Conservation (phyloP, 1,139 yeast species). For the Nakaseomyces uthaithaninus region DNA sequence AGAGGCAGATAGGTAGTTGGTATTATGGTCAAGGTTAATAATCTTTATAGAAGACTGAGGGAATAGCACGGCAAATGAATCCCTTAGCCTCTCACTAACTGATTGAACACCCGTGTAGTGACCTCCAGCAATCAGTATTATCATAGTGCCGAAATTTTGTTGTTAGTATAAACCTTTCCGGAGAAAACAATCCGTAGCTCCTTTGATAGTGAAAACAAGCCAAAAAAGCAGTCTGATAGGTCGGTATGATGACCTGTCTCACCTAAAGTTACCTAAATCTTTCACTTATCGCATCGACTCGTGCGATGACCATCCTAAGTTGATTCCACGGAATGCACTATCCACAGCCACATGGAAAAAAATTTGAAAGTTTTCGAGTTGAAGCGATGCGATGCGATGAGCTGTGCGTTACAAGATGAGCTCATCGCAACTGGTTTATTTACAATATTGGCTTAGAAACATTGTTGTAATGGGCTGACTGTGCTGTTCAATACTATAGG, state of each 20-base stretch:
- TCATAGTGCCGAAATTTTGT: no score
- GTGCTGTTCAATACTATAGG: no score
- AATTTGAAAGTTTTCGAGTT: constrained; percentile 1
- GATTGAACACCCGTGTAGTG: constrained; percentile 52
- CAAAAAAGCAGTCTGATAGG: no score
- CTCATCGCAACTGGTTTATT: no score
- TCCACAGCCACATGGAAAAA: neutral
- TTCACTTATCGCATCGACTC: neutral
- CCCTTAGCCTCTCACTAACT: constrained; percentile 20
- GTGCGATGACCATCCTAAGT: neutral
- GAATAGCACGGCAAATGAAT: constrained; percentile 21
- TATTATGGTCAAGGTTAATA: constrained; percentile 37
- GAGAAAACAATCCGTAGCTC: no score
- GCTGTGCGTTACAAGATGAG: constrained; percentile 9
- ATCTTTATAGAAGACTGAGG: constrained; percentile 32
- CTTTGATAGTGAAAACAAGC: no score
- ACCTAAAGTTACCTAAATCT: no score
- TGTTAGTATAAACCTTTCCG: no score
- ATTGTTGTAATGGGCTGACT: no score
- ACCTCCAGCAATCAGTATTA: constrained; percentile 65
- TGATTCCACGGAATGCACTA: neutral
- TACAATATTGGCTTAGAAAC: no score
- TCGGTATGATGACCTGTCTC: no score
- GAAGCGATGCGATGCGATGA: constrained; percentile 7
- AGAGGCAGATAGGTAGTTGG: neutral